Percentiles rank a stretch among this genome's conserved stretches.
Evolutionary conservation across 2,329 filamentous ascomycete species (phyloP).

Genomic region (Sporothrix pseudoabietina): DNA sequence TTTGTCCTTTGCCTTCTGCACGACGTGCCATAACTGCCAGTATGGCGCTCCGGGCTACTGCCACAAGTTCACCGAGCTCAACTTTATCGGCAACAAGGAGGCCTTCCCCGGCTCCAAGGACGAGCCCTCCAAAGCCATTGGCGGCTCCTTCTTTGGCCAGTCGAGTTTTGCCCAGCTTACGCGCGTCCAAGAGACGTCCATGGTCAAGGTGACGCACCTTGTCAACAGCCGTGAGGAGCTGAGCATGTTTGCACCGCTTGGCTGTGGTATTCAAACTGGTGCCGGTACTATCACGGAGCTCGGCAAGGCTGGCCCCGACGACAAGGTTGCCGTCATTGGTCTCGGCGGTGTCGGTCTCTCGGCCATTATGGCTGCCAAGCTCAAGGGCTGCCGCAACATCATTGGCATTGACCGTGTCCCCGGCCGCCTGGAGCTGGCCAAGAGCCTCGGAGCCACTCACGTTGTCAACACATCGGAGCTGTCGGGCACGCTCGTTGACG

Average conservation of each 20-base stretch:
- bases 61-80: slow-evolving; percentile 12
- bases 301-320: not conserved
- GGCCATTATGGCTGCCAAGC: not conserved
- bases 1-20: not conserved
- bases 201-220: slow-evolving; percentile 5
- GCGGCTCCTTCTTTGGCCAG: not conserved
- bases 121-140: not conserved
- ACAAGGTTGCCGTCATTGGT: slow-evolving; percentile 3
- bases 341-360: not conserved
- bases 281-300: not conserved
- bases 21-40: not conserved
- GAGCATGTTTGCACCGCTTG: not conserved
- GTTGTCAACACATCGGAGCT: not conserved
- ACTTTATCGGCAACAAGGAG: not conserved
- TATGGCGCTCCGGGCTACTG: not conserved
- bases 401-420: slow-evolving; percentile 1
- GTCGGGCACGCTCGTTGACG: not conserved
- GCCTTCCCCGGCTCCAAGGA: slow-evolving; percentile 6
- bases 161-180: not conserved
- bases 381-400: not conserved
- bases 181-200: not conserved
- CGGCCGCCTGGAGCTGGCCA: not conserved
- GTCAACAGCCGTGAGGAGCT: slow-evolving; percentile 7
- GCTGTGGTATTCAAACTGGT: not conserved
- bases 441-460: not conserved